A percentile compares a stretch with the other conserved stretches of the same genome.
Evolutionary conservation across 805 yeast genomes (phyloP).

Genomic region (Pichia membranifaciens): DNA sequence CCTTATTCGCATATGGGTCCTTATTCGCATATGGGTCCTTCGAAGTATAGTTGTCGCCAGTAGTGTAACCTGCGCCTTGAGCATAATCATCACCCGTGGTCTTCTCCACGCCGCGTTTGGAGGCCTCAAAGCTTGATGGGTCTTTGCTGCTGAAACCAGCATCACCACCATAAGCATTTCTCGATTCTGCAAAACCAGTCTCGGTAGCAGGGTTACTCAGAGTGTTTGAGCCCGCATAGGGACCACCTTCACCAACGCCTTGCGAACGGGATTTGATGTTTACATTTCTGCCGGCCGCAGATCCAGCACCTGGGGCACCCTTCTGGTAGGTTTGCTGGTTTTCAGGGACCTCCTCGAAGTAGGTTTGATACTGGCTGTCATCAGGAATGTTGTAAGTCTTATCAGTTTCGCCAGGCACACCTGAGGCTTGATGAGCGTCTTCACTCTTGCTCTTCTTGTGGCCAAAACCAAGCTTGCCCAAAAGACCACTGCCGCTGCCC

Average conservation of each 20-base stretch:
- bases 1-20: too few relatives aligned
- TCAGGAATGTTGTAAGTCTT: not conserved
- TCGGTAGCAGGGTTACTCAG: not conserved
- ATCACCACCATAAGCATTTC: too few relatives aligned
- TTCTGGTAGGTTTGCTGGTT: not conserved
- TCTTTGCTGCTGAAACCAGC: too few relatives aligned
- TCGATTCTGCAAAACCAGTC: too few relatives aligned
- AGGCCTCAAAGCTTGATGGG: too few relatives aligned
- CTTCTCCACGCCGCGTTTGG: too few relatives aligned
- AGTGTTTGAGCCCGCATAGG: too few relatives aligned
- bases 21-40: too few relatives aligned
- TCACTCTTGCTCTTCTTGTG: slow-evolving; percentile 2
- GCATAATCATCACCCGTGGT: too few relatives aligned
- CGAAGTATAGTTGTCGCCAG: too few relatives aligned
- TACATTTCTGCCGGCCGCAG: not conserved
- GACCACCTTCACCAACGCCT: not conserved
- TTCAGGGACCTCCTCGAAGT: too few relatives aligned
- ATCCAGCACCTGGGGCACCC: not conserved
- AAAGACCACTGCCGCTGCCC: slow-evolving; percentile 1
- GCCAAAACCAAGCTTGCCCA: slow-evolving; percentile 8
- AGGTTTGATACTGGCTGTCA: not conserved
- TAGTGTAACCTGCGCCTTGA: too few relatives aligned
- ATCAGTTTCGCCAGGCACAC: not conserved
- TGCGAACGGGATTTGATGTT: not conserved
- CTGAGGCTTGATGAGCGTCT: not conserved